Evolutionary conservation across 2,329 filamentous ascomycete species (phyloP).

Genomic region (Curvularia hawaiiensis): DNA sequence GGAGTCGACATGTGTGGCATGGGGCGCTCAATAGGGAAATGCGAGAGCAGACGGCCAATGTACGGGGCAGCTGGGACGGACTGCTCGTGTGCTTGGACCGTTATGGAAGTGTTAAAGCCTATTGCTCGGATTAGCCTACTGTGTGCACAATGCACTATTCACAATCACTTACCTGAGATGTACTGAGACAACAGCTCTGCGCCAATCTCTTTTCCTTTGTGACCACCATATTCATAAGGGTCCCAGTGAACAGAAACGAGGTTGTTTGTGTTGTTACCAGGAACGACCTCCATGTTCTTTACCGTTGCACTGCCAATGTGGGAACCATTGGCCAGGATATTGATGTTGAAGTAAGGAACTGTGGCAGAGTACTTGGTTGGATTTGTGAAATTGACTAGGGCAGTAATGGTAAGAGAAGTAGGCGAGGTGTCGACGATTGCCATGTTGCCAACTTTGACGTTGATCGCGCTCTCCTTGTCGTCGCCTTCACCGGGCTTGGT

Average conservation of each 20-base stretch:
- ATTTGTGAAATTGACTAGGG: constrained; percentile 83
- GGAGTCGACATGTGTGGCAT: constrained; percentile 67
- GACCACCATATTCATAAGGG: constrained; percentile 66
- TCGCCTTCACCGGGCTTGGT: constrained; percentile 42
- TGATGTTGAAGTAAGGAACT: constrained; percentile 80
- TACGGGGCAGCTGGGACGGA: constrained; percentile 76
- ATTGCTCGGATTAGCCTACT: constrained; percentile 11
- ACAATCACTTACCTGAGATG: constrained; percentile 67
- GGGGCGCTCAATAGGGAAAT: constrained; percentile 71
- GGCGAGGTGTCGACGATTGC: constrained; percentile 74
- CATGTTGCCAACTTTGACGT: constrained; percentile 72
- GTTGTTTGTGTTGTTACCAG: constrained; percentile 75
- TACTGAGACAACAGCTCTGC: constrained; percentile 81
- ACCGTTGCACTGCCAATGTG: constrained; percentile 76
- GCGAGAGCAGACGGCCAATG: constrained; percentile 74
- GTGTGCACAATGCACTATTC: neutral
- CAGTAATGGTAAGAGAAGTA: constrained; percentile 72
- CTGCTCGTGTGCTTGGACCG: constrained; percentile 70
- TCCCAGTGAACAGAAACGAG: constrained; percentile 75
- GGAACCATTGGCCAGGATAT: constrained; percentile 74
- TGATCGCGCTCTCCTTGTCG: constrained; percentile 58
- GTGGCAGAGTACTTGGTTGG: constrained; percentile 83
- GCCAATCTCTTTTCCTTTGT: constrained; percentile 65
- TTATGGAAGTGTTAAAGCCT: constrained; percentile 81
- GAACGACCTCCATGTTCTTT: constrained; percentile 64